These are phyloP conservation scores for Termitomyces sp. DNA, from an alignment of 768 basidiomycete genomes.

Conservation along the genomic window DNA sequence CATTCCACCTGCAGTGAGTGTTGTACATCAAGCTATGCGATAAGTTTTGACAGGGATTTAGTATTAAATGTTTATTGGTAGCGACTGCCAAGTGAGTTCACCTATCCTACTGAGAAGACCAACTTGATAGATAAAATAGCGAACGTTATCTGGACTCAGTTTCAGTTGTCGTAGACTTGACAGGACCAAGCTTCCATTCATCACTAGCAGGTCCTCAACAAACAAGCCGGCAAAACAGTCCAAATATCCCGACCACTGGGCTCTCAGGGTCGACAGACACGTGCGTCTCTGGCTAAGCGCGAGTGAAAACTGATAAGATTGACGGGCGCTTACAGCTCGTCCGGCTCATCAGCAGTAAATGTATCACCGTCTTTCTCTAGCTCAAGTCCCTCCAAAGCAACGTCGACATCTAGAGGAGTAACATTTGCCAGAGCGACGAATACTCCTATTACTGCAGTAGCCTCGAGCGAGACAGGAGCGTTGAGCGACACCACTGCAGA, in stretches of 20 bases:
- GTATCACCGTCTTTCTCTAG: neutral
- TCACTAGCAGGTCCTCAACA: neutral
- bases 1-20: neutral
- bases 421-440: no score
- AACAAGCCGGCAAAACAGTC: no score
- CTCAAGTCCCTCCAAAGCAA: neutral
- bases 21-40: no score
- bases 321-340: no score
- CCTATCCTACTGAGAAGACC: neutral
- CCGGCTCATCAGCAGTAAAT: neutral
- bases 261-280: no score
- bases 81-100: neutral
- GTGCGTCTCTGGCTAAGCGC: neutral
- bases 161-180: no score
- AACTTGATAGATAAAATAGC: neutral
- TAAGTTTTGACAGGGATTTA: neutral
- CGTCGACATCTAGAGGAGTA: no score
- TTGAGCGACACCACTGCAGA: no score
- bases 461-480: no score
- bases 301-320: neutral
- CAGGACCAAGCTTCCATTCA: neutral
- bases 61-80: neutral
- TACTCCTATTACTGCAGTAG: no score
- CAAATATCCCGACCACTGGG: no score
- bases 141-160: neutral